Percentiles rank a stretch among this genome's conserved stretches.
phyloP scores from a whole-genome alignment of 169 alveolate species.

The Amoebophrya sp. region DNA sequence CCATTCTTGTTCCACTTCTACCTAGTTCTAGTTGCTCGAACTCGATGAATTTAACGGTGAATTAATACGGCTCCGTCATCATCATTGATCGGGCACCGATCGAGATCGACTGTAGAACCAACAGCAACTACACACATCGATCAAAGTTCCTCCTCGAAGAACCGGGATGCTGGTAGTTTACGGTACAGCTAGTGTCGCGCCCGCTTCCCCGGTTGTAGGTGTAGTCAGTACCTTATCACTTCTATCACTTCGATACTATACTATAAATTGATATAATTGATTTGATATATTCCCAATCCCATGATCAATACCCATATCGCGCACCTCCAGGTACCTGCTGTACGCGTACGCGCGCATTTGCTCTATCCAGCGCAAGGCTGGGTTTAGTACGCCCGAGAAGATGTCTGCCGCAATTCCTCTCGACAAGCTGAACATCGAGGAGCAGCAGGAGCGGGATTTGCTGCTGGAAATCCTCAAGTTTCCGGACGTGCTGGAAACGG shows the following conservation, averaged over 20 bases:
- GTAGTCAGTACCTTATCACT: not conserved
- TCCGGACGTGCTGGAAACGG: constrained; percentile 70
- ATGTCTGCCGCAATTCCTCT: not conserved
- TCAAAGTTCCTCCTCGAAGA: no score
- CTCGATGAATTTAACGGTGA: no score
- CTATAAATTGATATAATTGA: not conserved
- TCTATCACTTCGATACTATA: not conserved
- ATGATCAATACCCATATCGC: not conserved
- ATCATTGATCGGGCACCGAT: not conserved
- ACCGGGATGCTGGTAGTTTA: no score
- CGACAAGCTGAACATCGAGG: constrained; percentile 17
- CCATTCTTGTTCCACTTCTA: no score
- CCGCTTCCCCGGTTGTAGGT: no score
- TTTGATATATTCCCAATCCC: not conserved
- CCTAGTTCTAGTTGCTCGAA: no score
- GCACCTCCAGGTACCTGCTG: constrained; percentile 13
- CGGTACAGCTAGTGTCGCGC: no score
- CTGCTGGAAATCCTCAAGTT: constrained; percentile 58
- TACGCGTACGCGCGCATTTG: constrained; percentile 40
- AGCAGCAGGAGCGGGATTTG: constrained; percentile 49
- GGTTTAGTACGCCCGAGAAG: not conserved
- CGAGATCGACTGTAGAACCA: not conserved
- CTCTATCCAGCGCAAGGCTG: constrained; percentile 30
- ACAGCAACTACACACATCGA: not conserved
- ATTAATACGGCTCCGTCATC: no score